A percentile compares a stretch with the other conserved stretches of the same genome.
These are phyloP conservation scores for Ustilago bromivora DNA, from an alignment of 1,284 basidiomycete species.

Conservation along the genomic window DNA sequence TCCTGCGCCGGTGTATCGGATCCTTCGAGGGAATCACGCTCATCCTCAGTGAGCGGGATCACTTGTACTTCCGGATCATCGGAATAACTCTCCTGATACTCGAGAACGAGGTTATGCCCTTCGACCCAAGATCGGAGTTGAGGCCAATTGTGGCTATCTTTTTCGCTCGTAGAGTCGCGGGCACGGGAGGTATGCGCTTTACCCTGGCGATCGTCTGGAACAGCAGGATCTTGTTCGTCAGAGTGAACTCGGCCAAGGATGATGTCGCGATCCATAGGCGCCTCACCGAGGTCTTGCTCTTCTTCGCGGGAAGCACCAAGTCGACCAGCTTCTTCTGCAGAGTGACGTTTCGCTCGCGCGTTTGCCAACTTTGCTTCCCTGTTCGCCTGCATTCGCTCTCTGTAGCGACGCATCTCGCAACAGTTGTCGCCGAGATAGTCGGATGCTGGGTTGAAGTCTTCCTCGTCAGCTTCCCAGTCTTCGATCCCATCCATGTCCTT, in stretches of 20 bases:
- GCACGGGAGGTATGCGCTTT: slow-evolving; percentile 18
- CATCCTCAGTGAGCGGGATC: slow-evolving; percentile 57
- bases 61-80: slow-evolving; percentile 62
- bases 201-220: slow-evolving; percentile 40
- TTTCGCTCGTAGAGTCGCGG: slow-evolving; percentile 7
- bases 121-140: slow-evolving; percentile 64
- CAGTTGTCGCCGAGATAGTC: slow-evolving; percentile 68
- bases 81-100: slow-evolving; percentile 55
- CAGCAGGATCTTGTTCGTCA: slow-evolving; percentile 49
- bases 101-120: slow-evolving; percentile 63
- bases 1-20: slow-evolving; percentile 54
- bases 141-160: slow-evolving; percentile 49
- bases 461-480: slow-evolving; percentile 55
- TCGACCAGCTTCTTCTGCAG: slow-evolving; percentile 22
- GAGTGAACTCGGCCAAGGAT: slow-evolving; percentile 34
- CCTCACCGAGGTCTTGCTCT: slow-evolving; percentile 56
- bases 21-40: slow-evolving; percentile 40
- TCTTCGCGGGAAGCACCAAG: slow-evolving; percentile 31
- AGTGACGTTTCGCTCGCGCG: slow-evolving; percentile 23
- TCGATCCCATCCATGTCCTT: slow-evolving; percentile 56
- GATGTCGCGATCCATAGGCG: slow-evolving; percentile 56
- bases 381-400: slow-evolving; percentile 32
- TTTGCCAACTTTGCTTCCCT: slow-evolving; percentile 22
- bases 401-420: slow-evolving; percentile 58
- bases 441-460: slow-evolving; percentile 52